phyloP scores from a whole-genome alignment of 305 asterid genomes.

The Solanum aculeatissimum region DNA sequence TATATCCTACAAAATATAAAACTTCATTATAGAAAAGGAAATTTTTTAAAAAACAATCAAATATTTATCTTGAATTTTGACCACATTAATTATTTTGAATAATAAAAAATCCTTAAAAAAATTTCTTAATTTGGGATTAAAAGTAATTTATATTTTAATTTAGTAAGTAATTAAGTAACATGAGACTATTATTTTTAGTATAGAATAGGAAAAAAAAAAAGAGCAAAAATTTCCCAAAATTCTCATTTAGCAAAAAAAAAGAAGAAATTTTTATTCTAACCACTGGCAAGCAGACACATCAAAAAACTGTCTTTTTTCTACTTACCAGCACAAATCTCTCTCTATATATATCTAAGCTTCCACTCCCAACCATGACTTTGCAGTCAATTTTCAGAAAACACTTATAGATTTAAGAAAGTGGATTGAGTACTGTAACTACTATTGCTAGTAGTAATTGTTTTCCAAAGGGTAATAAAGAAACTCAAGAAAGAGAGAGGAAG shows the following conservation, averaged over 20 bases:
- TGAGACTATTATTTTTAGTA: too few species aligned
- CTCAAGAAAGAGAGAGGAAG: background rate
- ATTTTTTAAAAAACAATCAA: too few species aligned
- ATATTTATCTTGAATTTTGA: too few species aligned
- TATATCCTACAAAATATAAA: too few species aligned
- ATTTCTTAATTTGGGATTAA: too few species aligned
- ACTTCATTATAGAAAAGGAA: too few species aligned
- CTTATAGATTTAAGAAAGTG: background rate
- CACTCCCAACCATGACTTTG: constrained; percentile 1
- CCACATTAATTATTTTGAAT: too few species aligned
- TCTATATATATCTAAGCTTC: background rate
- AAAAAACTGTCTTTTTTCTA: background rate
- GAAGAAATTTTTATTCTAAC: background rate
- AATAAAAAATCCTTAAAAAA: too few species aligned
- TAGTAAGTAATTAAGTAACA: too few species aligned
- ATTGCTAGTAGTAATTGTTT: background rate
- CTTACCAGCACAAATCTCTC: background rate
- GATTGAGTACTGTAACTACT: background rate
- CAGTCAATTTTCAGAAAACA: background rate
- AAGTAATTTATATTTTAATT: too few species aligned
- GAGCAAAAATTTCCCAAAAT: background rate
- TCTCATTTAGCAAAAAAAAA: background rate
- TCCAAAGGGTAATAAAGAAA: background rate
- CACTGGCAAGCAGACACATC: background rate
- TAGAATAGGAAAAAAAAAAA: too few species aligned